Base-by-base conservation (phyloP, 768 basidiomycete genomes). In the Pulveroboletus frians region DNA sequence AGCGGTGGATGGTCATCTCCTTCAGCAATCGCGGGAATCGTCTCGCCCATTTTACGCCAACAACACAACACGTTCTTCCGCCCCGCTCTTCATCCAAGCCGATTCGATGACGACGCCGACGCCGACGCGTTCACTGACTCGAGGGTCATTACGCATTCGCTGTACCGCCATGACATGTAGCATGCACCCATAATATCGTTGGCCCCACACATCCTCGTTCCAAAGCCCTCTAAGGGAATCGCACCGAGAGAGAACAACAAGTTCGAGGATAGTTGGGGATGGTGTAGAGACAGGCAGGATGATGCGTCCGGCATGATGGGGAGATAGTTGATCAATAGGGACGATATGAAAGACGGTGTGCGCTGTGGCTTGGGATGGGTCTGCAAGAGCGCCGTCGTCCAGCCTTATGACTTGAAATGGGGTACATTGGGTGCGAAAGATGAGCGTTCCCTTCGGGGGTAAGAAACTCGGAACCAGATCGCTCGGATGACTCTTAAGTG, bases 131-230 rank as follows among this genome's bases (percentile, higher is more conserved):
- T 64, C 56, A 3, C 36, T n/a, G 17, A 62, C 34, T 14, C 47
- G 48, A 18, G 39, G 1, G 9, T 58, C 47, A 3, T 45, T 29
- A 3, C 13, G 29, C 31, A 21, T 43, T 15, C 30, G 10, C 14
- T 36, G 47, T 20, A 64, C 51, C 3, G 52, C 59, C 60, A 64
- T 56, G 4, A 61, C 62, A 34, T 64, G 43, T 35, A 63, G 20
- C 39, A 27, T 6, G 11, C 39, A 40, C 15, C 52, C 59, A 15
- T 48, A 30, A 36, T 58, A 56, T 23, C 15, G 26, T 15, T 49
- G 8, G 17, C 62, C 56, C 39, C 51, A 54, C 10, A 21, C 15
- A 1, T 9, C 18, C 30, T 58, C 50, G 15, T 63, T 51, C 27
- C 34, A 59, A 2, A 63, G 31, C 21, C 54, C 54, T 2, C 0